Conservation (phyloP, 495 filamentous ascomycete genomes). For the Glarea lozoyensis region DNA sequence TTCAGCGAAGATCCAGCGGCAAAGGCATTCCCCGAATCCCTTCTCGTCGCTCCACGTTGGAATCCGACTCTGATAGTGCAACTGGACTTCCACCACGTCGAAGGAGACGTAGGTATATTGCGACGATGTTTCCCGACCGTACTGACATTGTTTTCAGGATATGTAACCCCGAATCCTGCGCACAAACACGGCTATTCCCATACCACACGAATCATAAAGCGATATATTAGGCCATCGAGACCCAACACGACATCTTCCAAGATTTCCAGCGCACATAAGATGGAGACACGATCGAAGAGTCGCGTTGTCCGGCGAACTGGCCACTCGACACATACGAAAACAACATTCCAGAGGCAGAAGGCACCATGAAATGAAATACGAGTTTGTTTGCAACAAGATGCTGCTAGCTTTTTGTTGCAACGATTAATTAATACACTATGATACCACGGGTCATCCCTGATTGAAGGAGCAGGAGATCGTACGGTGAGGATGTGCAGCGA, state of each 20-base stretch:
- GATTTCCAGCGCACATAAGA: background rate
- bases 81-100: background rate
- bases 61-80: conserved; percentile 1
- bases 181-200: background rate
- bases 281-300: conserved; percentile 4
- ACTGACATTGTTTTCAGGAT: background rate
- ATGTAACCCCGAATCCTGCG: background rate
- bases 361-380: too few species aligned
- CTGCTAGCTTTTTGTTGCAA: too few species aligned
- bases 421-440: too few species aligned
- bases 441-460: too few species aligned
- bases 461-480: too few species aligned
- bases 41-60: background rate
- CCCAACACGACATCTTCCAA: background rate
- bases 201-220: background rate
- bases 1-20: background rate
- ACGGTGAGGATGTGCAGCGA: too few species aligned
- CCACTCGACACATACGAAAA: too few species aligned
- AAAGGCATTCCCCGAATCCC: background rate
- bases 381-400: too few species aligned
- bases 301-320: background rate
- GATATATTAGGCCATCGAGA: background rate
- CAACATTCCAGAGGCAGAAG: too few species aligned
- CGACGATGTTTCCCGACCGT: background rate
- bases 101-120: background rate